Evolutionary conservation across 2,329 filamentous ascomycete genomes (phyloP).

Genomic region (Cephalotrichum gorgonifer): DNA sequence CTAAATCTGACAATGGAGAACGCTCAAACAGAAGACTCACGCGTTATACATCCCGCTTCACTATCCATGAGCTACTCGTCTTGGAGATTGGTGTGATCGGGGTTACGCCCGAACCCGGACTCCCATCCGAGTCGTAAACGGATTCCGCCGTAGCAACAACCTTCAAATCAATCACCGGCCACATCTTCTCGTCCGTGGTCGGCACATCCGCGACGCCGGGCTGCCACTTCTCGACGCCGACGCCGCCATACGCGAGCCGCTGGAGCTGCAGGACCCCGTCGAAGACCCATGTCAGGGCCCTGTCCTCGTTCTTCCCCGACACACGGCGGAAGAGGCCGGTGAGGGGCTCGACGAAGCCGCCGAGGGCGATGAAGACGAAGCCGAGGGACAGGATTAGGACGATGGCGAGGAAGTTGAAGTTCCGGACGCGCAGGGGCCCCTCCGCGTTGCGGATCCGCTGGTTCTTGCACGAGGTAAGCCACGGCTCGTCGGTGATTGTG

Average conservation of each 20-base stretch:
- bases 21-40: not conserved
- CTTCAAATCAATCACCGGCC: constrained; percentile 5
- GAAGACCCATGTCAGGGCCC: constrained; percentile 4
- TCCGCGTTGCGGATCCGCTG: constrained; percentile 3
- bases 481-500: not conserved
- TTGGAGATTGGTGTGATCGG: constrained; percentile 3
- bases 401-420: constrained; percentile 7
- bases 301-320: not conserved
- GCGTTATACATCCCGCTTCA: not conserved
- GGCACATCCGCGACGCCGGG: constrained; percentile 4
- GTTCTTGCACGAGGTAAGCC: constrained; percentile 4
- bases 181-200: constrained; percentile 5
- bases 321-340: not conserved
- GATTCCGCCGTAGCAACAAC: constrained; percentile 5
- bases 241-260: constrained; percentile 1
- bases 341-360: constrained; percentile 4
- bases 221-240: constrained; percentile 5
- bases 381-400: constrained; percentile 4
- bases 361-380: constrained; percentile 1
- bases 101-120: constrained; percentile 1
- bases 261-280: constrained; percentile 4
- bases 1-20: not conserved
- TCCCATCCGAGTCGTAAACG: constrained; percentile 1
- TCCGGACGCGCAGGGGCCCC: constrained; percentile 2
- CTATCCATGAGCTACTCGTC: not conserved